Evolutionary conservation across 202 grass and related monocot genomes (phyloP).

Genomic region (Schoenoplectus tabernaemontani): DNA sequence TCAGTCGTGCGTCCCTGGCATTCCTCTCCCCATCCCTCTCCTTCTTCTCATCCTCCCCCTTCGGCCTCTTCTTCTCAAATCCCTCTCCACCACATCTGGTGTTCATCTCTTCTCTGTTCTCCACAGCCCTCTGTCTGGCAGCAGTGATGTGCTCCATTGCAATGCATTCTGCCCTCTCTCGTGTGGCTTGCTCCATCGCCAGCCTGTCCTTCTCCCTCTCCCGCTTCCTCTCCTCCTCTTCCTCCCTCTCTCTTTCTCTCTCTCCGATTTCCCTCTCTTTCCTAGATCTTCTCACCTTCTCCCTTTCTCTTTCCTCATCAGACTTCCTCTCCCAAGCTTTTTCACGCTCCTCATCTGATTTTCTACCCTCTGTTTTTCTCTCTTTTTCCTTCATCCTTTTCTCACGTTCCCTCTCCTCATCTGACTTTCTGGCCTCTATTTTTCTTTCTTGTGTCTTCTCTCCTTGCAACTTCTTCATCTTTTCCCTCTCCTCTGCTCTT

Average conservation of each 20-base stretch:
- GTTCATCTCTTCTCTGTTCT: slow-evolving; percentile 43
- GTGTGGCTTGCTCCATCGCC: slow-evolving; percentile 78
- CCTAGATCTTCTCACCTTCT: slow-evolving; percentile 7
- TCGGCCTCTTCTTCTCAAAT: slow-evolving; percentile 12
- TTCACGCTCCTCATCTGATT: slow-evolving; percentile 10
- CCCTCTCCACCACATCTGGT: slow-evolving; percentile 39
- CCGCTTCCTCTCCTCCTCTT: slow-evolving; percentile 75
- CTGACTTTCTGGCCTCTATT: slow-evolving; percentile 11
- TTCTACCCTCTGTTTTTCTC: slow-evolving; percentile 1
- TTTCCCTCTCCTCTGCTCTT: slow-evolving; percentile 3
- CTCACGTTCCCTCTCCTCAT: slow-evolving; percentile 21
- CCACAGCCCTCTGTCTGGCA: slow-evolving; percentile 64
- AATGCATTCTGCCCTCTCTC: slow-evolving; percentile 68
- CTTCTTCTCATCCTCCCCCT: slow-evolving; percentile 41
- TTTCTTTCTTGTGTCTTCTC: slow-evolving; percentile 12
- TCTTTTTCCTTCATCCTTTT: slow-evolving; percentile 13
- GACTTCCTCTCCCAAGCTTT: slow-evolving; percentile 2
- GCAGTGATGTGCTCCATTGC: slow-evolving; percentile 64
- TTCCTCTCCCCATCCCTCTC: slow-evolving; percentile 47
- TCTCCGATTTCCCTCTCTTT: slow-evolving; percentile 32
- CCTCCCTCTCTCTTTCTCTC: slow-evolving; percentile 41
- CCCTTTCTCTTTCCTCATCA: slow-evolving; percentile 25
- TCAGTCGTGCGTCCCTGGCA: slow-evolving; percentile 70
- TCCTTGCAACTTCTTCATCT: not conserved
- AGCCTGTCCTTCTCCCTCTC: slow-evolving; percentile 87